Evolutionary conservation across 805 yeast species (phyloP).

Genomic region (Allodekkera sacchari): DNA sequence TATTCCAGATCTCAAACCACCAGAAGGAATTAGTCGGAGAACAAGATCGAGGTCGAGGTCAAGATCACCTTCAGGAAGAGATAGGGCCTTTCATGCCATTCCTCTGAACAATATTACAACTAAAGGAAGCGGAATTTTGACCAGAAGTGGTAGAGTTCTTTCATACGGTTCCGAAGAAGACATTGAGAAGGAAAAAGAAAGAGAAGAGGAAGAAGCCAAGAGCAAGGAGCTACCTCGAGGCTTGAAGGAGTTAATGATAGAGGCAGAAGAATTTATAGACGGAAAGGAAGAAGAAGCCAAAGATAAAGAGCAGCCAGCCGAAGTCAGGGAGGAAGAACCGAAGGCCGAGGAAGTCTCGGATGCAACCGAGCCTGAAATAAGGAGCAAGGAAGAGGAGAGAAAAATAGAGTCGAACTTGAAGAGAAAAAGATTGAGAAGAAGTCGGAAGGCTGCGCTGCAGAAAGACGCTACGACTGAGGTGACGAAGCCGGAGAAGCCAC

Average conservation of each 20-base stretch:
- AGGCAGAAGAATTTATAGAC: constrained; percentile 2
- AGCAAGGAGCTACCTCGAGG: constrained; percentile 1
- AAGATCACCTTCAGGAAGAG: constrained; percentile 20
- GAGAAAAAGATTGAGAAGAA: too few species aligned
- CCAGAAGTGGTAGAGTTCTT: constrained; percentile 22
- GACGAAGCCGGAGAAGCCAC: too few species aligned
- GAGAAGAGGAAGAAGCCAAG: background rate
- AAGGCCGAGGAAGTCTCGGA: too few species aligned
- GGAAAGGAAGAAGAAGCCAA: constrained; percentile 3
- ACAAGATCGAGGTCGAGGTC: constrained; percentile 9
- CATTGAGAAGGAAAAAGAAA: background rate
- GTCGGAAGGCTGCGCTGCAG: too few species aligned
- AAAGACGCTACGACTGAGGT: too few species aligned
- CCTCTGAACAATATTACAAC: constrained; percentile 14
- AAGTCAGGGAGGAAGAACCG: constrained; percentile 2
- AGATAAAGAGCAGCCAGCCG: constrained; percentile 1
- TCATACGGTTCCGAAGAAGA: constrained; percentile 22
- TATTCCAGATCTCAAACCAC: background rate
- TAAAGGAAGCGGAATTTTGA: constrained; percentile 18
- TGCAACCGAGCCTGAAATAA: too few species aligned
- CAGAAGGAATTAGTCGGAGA: background rate
- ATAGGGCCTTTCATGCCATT: constrained; percentile 15
- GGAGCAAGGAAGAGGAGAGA: too few species aligned
- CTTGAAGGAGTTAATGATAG: constrained; percentile 1
- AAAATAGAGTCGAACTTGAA: too few species aligned